Conservation (phyloP, 2,329 filamentous ascomycete genomes). For the Calonectria crousiana region DNA sequence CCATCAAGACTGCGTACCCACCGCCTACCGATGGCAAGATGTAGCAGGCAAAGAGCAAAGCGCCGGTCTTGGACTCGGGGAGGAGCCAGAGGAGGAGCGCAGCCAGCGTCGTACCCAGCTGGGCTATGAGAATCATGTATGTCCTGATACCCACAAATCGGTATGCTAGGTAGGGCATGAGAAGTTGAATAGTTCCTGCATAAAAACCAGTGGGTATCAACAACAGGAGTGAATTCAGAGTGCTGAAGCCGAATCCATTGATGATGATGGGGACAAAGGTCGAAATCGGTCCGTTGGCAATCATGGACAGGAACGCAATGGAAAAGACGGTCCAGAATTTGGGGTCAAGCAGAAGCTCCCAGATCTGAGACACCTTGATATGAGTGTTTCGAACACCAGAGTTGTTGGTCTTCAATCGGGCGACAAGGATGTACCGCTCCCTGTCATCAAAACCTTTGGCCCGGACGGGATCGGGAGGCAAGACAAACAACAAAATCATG, state of each 20-base stretch:
- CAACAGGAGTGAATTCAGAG: conserved; percentile 57
- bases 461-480: conserved; percentile 55
- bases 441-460: conserved; percentile 46
- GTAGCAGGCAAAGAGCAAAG: conserved; percentile 60
- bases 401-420: conserved; percentile 47
- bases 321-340: conserved; percentile 57
- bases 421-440: conserved; percentile 46
- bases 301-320: conserved; percentile 52
- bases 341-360: conserved; percentile 48
- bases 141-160: conserved; percentile 49
- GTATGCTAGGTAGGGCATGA: conserved; percentile 55
- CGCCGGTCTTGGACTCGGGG: conserved; percentile 46
- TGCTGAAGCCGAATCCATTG: conserved; percentile 57
- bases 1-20: conserved; percentile 61
- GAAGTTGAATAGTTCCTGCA: conserved; percentile 52
- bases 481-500: conserved; percentile 51
- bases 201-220: conserved; percentile 49
- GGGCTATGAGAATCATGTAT: conserved; percentile 54
- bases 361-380: conserved; percentile 57
- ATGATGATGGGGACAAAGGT: conserved; percentile 61
- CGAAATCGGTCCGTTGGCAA: conserved; percentile 58
- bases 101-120: conserved; percentile 55
- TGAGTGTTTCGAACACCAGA: conserved; percentile 57
- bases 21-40: conserved; percentile 59
- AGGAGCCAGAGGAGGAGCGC: conserved; percentile 35